Evolutionary conservation across 1,284 basidiomycete genomes (phyloP), one percentile per base, ranked within the genome.

Genomic region (Ceratorhiza oryzae-sativae): DNA sequence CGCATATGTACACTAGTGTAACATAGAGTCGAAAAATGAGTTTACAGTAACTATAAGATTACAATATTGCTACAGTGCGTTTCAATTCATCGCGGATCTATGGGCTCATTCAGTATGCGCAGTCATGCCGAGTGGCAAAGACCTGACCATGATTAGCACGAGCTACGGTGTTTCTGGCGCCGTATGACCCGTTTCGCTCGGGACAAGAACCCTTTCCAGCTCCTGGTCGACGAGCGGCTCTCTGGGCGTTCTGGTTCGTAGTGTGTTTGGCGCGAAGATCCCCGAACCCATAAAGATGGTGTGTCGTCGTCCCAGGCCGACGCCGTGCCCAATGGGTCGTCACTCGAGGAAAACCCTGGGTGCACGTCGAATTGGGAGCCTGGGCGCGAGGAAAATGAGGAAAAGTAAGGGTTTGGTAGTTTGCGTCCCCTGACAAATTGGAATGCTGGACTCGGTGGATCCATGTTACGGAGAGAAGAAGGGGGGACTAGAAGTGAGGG

Each of bases 1-100:
- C 12, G 51, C 13, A n/a, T 45, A n/a, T 68, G 65, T 68, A 68
- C 27, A 68, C 39, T 68, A 68, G 65, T 68, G 65, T 68, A 68
- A 68, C 41, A 68, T 68, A 68, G 32, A 51, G 23, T 32, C 41
- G 55, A 41, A 32, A 13, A 56, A 36, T 41, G 30, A n/a, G 53
- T 30, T 45, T 32, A 8, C n/a, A 20, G 13, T 13, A 13, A 6
- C 36, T 39, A 39, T 6, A 30, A 18, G 36, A 46, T 36, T 55
- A 56, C 63, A 58, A 23, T 25, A 42, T 58, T 39, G 23, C 39
- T 34, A 34, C 12, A 63, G 41, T 56, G 49, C 49, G 20, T 46
- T 49, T 30, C 34, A 27, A 34, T 46, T 48, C 32, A 62, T 62
- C 27, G 4, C 30, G 36, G 25, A 46, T 61, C 25, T 49, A 32